A percentile compares a stretch with the other conserved stretches of the same genome.
phyloP scores from a whole-genome alignment of 345 rosid genomes.

The Citrus glauca region DNA sequence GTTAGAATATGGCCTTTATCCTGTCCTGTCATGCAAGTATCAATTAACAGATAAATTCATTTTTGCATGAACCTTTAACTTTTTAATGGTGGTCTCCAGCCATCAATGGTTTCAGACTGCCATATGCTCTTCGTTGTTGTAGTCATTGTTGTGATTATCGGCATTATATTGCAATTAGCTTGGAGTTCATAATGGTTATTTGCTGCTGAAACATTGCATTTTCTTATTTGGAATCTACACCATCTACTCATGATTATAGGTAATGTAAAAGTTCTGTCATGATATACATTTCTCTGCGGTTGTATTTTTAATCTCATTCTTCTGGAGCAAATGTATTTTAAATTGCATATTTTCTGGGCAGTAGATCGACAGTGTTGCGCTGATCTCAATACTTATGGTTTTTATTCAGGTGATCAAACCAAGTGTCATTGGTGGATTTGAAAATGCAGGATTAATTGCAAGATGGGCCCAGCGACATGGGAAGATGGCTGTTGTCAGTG shows the following conservation, averaged over 20 bases:
- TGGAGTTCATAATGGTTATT: not conserved
- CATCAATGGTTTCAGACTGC: not conserved
- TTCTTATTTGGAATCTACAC: not conserved
- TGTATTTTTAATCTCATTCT: not conserved
- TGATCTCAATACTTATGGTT: conserved; percentile 15
- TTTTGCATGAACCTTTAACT: not conserved
- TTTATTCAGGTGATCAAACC: conserved; percentile 78
- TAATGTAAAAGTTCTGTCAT: not conserved
- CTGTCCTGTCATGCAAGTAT: not conserved
- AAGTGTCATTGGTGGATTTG: conserved; percentile 85
- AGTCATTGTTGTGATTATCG: not conserved
- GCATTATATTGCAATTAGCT: not conserved
- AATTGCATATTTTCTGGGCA: not conserved
- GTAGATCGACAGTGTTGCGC: not conserved
- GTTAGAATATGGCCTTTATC: not conserved
- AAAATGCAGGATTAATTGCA: conserved; percentile 70
- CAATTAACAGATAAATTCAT: not conserved
- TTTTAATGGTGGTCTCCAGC: not conserved
- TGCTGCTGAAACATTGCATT: not conserved
- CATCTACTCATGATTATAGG: not conserved
- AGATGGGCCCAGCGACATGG: conserved; percentile 77
- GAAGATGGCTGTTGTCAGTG: conserved; percentile 87
- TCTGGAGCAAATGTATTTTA: not conserved
- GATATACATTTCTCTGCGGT: not conserved
- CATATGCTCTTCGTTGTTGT: not conserved